Conservation (phyloP, 2,329 filamentous ascomycete genomes). For the Coleophoma eucalyptorum region DNA sequence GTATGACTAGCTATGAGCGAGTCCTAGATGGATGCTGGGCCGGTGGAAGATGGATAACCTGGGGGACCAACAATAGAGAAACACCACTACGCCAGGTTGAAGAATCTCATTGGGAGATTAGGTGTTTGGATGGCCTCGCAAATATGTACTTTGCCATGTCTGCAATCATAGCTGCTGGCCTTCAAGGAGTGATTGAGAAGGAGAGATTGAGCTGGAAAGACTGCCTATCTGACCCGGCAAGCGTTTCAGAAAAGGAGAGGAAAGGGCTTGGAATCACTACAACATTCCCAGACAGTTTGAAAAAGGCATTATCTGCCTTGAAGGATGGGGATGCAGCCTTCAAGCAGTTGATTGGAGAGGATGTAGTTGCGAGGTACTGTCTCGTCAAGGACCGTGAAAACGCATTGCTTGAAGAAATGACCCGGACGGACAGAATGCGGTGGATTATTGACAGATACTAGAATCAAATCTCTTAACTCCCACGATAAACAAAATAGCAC, state of each 20-base stretch:
- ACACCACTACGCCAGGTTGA: slow-evolving; percentile 66
- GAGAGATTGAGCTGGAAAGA: slow-evolving; percentile 46
- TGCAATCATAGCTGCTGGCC: slow-evolving; percentile 56
- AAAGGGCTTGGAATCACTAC: slow-evolving; percentile 46
- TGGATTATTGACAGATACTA: neutral
- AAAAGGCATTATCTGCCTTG: slow-evolving; percentile 51
- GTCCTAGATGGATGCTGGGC: slow-evolving; percentile 69
- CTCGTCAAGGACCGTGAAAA: slow-evolving; percentile 5
- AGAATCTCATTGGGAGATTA: slow-evolving; percentile 71
- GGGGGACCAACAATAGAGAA: slow-evolving; percentile 81
- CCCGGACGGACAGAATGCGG: neutral
- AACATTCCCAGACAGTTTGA: slow-evolving; percentile 50
- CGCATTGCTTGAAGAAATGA: neutral
- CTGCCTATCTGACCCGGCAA: slow-evolving; percentile 49
- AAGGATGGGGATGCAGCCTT: slow-evolving; percentile 40
- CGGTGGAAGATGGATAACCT: slow-evolving; percentile 73
- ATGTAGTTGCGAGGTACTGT: slow-evolving; percentile 53
- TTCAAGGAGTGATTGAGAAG: slow-evolving; percentile 45
- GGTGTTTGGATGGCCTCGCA: slow-evolving; percentile 73
- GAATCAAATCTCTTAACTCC: too few relatives aligned
- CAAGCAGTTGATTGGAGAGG: slow-evolving; percentile 38
- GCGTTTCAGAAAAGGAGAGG: slow-evolving; percentile 42
- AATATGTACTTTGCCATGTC: slow-evolving; percentile 72
- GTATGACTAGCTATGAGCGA: slow-evolving; percentile 64
- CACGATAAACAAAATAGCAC: too few relatives aligned